Evolutionary conservation across 177 flowering plant species (phyloP), one percentile per base, ranked within the genome.

Genomic region (Vitis hybrid): DNA sequence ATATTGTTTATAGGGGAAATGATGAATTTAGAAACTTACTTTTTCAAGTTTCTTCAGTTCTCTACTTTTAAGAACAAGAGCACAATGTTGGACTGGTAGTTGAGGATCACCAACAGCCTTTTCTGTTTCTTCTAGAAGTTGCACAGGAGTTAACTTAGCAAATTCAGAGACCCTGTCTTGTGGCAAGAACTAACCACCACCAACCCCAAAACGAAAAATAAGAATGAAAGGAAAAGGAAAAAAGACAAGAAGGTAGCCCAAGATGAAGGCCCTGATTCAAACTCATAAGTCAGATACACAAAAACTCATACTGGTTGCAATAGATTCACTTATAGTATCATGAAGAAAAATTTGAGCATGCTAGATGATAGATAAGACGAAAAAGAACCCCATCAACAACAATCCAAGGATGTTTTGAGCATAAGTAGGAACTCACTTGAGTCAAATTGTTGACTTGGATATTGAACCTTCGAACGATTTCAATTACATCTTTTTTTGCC

Each of bases 81-180:
- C 79, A 30, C 67, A 75, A 75, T 96, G 99, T 61, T 82, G 91
- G 64, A 87, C 78, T 56, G 99, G 97, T 48, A 96, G 85, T 63
- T 82, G 87, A 69, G 97, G 95, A 80, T 96, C 91, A 56, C 99
- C 98, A 70, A 96, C 92, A 71, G 99, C 98, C 79, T 92, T 96
- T 76, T 96, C 98, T 63, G 99, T 95, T 78, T 93, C 99, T 72
- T 91, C 91, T 57, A 95, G 81, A 75, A 96, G 95, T 81, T 92
- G 92, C 57, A 91, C 84, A 15, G 99, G 98, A 81, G 91, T 85
- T 71, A 96, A 72, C 86, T 93, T 96, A 10, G 99, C 99, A 86
- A 96, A 96, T 81, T 96, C 99, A 78, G 94, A 91, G 13, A 96
- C 99, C 76, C 97, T 83, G 76, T 96, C 99, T 86, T 96, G 99